Base-by-base conservation (phyloP, 2,329 filamentous ascomycete species). In the Alternaria alternata region DNA sequence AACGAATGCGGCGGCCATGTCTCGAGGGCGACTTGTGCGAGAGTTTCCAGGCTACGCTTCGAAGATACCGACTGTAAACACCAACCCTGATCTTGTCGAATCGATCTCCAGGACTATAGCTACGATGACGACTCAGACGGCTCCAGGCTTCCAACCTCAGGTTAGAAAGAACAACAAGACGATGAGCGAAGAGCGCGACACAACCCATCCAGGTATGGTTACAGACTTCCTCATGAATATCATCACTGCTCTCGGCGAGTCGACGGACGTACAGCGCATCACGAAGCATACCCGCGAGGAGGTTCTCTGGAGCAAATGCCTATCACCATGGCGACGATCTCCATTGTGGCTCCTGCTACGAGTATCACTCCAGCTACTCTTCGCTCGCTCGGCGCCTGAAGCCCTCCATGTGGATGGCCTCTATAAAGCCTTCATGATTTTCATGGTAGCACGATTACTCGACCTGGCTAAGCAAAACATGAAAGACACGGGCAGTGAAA, bases 211-310 rank as follows among this genome's bases (percentile, higher is more conserved):
- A 0, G 77, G 71, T 2, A 75, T 87, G 12, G 79, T 89, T 0
- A 87, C 84, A 0, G 82, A 87, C 41, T 78, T 85, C 7, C 70
- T 88, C 1, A 75, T 82, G 4, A 78, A 78, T 0, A 74, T 85
- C 4, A 46, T 75, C 12, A 30, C 63, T 1, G 72, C 80, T 5
- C 58, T 81, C 1, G 84, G 83, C 0, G 51, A 63, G 2, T 56
- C 69, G 0, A 55, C 63, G 9, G 51, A 61, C 12, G 43, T 54
- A 2, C 14, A 49, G 0, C 73, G 76, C 0, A 78, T 88, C n/a
- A 74, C 63, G 43, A 89, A 88, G 59, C 77, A 83, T 30, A 85
- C 83, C 0, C 81, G 84, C 2, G 85, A 88, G 39, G 86, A 88
- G 14, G 80, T 87, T 1, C 57, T 85, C 9, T 87, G 82, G 80